Evolutionary conservation across 2,329 filamentous ascomycete genomes (phyloP), one percentile per base, ranked within the genome.

Genomic region (Penicillium sp.): DNA sequence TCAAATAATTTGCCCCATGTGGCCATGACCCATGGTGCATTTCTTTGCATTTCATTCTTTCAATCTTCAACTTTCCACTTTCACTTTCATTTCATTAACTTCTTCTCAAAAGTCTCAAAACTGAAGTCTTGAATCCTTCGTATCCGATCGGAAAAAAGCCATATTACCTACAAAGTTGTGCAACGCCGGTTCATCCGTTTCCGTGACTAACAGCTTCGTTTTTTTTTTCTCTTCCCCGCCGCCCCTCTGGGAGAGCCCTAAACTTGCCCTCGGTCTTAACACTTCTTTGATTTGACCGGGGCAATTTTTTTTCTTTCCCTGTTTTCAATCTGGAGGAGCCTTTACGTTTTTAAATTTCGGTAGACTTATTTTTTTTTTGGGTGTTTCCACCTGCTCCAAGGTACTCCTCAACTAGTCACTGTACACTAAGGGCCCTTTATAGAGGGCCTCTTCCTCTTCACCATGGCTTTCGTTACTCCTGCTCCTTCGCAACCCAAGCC

Each of bases 171-270:
- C 39, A 35, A 35, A 54, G 45, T 56, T 52, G 52, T 60, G 53
- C 56, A 58, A 65, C 62, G 44, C 44, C 62, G 64, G 60, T 43
- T 59, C 61, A 58, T 23, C 45, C 55, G 42, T 62, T 66, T 72
- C 66, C 63, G 70, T 74, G 70, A 73, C 71, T 73, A 73, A 73
- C 70, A 71, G 70, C 66, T 70, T 70, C 54, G 51, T 55, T 61
- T 61, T 62, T 61, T 61, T 61, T 54, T 52, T 58, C n/a, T 52
- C 38, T 55, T 58, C 56, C 56, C 60, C 63, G 59, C 60, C 65
- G 58, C 64, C 66, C 63, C 66, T 64, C 70, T 56, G 58, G 36
- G 43, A 59, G 53, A 59, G 53, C 59, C 61, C 59, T 61, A 61
- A 59, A 49, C 36, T 48, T 57, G 39, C 50, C 50, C 49, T 55